Evolutionary conservation across 176 grass and related monocot species (phyloP).

Genomic region (Lolium rigidum): DNA sequence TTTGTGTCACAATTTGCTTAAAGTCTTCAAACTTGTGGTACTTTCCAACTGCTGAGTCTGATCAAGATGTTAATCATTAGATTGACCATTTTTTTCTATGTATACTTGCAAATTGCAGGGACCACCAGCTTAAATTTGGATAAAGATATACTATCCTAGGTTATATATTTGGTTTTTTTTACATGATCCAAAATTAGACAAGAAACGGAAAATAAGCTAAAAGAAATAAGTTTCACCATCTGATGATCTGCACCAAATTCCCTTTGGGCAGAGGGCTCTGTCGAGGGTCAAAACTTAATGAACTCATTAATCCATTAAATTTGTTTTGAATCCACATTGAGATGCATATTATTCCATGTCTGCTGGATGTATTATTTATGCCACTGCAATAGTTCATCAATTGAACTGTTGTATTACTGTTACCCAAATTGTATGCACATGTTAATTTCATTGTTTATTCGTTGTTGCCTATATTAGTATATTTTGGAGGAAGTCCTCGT

Average conservation of each 20-base stretch:
- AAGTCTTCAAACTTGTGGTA: background rate
- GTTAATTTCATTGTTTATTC: background rate
- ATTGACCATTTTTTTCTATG: background rate
- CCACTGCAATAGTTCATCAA: slow-evolving; percentile 5
- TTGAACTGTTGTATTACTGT: slow-evolving; percentile 27
- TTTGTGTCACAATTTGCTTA: slow-evolving; percentile 14
- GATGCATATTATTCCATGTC: background rate
- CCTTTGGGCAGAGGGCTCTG: slow-evolving; percentile 22
- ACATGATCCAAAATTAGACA: background rate
- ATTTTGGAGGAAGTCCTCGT: background rate
- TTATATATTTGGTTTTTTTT: background rate
- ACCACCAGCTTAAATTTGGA: background rate
- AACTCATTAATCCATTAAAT: slow-evolving; percentile 2
- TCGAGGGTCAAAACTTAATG: slow-evolving; percentile 15
- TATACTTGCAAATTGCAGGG: slow-evolving; percentile 5
- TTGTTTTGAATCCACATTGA: background rate
- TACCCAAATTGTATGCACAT: slow-evolving; percentile 1
- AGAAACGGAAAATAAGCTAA: slow-evolving; percentile 4
- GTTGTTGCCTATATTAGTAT: background rate
- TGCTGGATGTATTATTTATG: slow-evolving; percentile 40
- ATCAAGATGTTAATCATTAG: slow-evolving; percentile 6
- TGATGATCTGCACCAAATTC: background rate
- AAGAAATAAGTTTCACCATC: background rate
- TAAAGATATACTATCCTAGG: background rate
- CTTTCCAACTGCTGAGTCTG: background rate